Evolutionary conservation across 192 early-diverging fungal genomes (phyloP), one percentile per base, ranked within the genome.

Genomic region (Podila epigama): DNA sequence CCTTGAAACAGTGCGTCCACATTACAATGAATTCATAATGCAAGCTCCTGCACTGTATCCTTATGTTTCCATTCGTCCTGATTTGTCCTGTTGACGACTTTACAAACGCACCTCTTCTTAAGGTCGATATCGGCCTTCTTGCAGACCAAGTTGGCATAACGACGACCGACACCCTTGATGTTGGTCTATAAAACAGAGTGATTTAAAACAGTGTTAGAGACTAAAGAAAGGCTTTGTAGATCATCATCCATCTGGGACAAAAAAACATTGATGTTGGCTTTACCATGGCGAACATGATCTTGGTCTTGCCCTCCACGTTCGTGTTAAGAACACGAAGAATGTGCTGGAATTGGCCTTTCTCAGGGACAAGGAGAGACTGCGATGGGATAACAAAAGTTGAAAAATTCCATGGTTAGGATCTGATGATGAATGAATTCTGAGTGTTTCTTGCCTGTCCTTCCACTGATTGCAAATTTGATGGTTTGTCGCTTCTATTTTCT

Each of bases 121-220:
- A 97, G 82, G 86, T 99, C 97, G 61, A 99, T 87, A 85, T 99
- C 97, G 63, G 97, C 97, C 92, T 99, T 99, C 93, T 99, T 99
- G 88, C 91, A 94, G 62, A 96, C 95, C 75, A 99, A 80, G 94
- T 97, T 99, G 83, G 97, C 89, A 89, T 97, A 99, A 80, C 97
- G 93, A 73, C 96, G 93, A 92, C 97, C 97, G 63, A 96, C 93
- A 92, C 97, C 97, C 91, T 96, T 94, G 89, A 98, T 97, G 83
- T 90, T 86, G 58, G 95, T 97, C 87, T 77, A 58, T 63, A 28
- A 13, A 20, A 32, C 22, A 2, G 12, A 66, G 39, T 2, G 15
- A 42, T 28, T 9, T 7, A 52, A 52, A 22, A 37, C 0, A 29
- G 4, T 35, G n/a, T n/a, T n/a, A n/a, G n/a, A n/a, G n/a, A n/a